phyloP scores from a whole-genome alignment of 768 basidiomycete species.

The Rhizopogon sp. region DNA sequence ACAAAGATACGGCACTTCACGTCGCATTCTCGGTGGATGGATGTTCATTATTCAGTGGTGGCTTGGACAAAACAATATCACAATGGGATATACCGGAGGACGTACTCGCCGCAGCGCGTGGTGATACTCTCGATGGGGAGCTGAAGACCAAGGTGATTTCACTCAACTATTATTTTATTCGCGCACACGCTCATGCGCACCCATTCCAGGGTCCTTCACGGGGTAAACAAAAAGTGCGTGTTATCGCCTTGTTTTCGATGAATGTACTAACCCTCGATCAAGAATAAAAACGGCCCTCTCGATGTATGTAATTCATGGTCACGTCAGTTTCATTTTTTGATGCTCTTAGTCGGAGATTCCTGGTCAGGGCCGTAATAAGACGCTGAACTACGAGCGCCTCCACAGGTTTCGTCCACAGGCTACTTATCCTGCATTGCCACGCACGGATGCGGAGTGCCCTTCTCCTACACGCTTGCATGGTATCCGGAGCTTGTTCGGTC shows the following conservation, averaged over 20 bases:
- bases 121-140: neutral
- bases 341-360: neutral
- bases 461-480: neutral
- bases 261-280: neutral
- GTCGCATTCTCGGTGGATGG: neutral
- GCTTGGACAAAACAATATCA: neutral
- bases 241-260: neutral
- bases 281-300: neutral
- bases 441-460: neutral
- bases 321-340: neutral
- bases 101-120: neutral
- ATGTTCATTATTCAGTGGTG: neutral
- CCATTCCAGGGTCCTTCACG: neutral
- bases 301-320: neutral
- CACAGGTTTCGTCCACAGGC: neutral
- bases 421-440: neutral
- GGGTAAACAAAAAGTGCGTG: neutral
- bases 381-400: neutral
- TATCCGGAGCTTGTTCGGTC: neutral
- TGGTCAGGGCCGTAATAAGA: neutral
- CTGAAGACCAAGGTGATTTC: neutral
- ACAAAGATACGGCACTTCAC: neutral
- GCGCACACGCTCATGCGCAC: neutral
- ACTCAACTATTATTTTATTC: neutral
- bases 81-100: neutral